Evolutionary conservation across 2,329 filamentous ascomycete genomes (phyloP), one percentile per base, ranked within the genome.

Genomic region (Ophioceras dolichostomum): DNA sequence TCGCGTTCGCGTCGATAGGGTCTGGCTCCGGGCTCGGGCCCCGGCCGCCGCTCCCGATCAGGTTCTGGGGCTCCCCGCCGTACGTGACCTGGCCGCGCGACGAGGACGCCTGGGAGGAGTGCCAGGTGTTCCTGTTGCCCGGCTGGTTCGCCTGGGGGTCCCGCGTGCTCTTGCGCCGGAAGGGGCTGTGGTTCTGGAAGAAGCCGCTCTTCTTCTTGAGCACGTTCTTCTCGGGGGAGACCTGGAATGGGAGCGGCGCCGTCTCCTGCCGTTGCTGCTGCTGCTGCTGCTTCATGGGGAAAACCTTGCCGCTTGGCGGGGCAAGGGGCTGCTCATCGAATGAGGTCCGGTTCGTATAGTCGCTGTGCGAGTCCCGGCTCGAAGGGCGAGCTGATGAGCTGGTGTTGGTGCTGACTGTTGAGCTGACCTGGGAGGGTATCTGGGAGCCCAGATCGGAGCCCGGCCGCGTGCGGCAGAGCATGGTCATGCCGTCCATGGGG

Each of bases 401-500:
- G 18, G 71, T 70, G 19, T 50, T 50, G 3, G 52, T 49, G 47
- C 56, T 57, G n/a, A 71, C 70, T 19, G 49, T 49, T 3, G 52
- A 49, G 45, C 55, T 57, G 13, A 51, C 22, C 8, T 26, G 22
- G 7, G 22, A 79, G 17, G 78, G 76, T 17, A 71, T 70, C 19
- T 50, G 51, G 3, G 52, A 50, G 47, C 56, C 57, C 13, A 71
- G 70, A 18, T 48, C 50, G 2, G 52, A 49, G 45, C 55, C 56
- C 12, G 56, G 56, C 4, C 52, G 54, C 17, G 79, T 80, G 14
- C 87, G 78, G 59, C 89, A 96, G 44, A 95, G 81, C 75, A 96
- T 94, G 0, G 89, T 95, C 87, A 96, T 96, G 4, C 88, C 89
- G 54, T 96, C 89, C 57, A 82, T 76, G 0, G 89, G 88, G 54